A percentile compares a stretch with the other conserved stretches of the same genome.
phyloP scores from a whole-genome alignment of 305 asterid species.

The Fraxinus angustifolia region DNA sequence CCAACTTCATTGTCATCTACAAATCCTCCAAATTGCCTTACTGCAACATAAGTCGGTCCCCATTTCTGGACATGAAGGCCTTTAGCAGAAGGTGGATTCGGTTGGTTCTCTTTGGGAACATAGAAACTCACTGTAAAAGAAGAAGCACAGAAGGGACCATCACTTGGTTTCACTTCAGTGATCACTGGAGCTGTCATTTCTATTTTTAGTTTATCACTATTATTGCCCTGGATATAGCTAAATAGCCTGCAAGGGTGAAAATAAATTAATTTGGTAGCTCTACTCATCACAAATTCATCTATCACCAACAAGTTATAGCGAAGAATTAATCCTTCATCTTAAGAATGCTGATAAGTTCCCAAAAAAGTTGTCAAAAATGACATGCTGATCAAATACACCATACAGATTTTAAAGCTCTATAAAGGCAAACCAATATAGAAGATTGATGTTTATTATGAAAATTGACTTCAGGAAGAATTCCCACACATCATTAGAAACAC shows the following conservation, averaged over 20 bases:
- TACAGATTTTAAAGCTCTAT: background rate
- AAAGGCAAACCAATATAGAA: background rate
- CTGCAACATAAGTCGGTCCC: conserved; percentile 57
- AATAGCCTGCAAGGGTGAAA: conserved; percentile 48
- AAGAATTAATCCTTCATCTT: background rate
- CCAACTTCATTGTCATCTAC: conserved; percentile 52
- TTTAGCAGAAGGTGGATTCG: conserved; percentile 58
- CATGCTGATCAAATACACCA: background rate
- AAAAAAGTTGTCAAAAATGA: too few species aligned
- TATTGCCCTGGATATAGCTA: conserved; percentile 73
- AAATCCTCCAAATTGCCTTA: conserved; percentile 69
- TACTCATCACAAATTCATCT: background rate
- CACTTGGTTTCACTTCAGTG: conserved; percentile 69
- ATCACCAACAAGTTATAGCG: background rate
- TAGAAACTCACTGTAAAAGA: conserved; percentile 65
- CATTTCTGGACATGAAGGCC: conserved; percentile 61
- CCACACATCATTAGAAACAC: background rate
- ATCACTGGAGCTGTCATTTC: conserved; percentile 85
- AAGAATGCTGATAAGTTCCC: background rate
- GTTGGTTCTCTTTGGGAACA: conserved; percentile 64
- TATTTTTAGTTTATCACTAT: conserved; percentile 48
- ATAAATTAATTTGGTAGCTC: background rate
- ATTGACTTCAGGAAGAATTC: background rate
- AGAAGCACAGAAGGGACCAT: conserved; percentile 72
- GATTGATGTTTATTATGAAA: background rate